Percentiles rank a stretch among this genome's conserved stretches.
Evolutionary conservation across 306 rosid genomes (phyloP).

Genomic region (Pyrus communis): DNA sequence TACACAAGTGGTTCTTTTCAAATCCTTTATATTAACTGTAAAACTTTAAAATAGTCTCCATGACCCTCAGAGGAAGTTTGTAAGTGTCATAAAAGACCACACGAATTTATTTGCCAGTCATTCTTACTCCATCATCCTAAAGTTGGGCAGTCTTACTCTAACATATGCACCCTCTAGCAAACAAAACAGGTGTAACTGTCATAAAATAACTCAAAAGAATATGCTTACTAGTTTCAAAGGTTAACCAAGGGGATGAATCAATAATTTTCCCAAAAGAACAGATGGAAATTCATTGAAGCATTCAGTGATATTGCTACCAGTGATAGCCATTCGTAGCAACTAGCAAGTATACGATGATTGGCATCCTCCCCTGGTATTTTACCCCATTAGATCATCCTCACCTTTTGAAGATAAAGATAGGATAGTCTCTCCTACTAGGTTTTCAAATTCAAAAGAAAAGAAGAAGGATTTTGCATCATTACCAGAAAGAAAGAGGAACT

Average conservation of each 20-base stretch:
- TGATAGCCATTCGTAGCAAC: not conserved
- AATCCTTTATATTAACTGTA: not conserved
- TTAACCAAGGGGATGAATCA: not conserved
- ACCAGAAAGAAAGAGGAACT: not conserved
- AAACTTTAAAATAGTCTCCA: not conserved
- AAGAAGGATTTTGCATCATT: not conserved
- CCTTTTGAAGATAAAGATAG: not conserved
- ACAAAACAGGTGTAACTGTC: not conserved
- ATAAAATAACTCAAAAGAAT: not conserved
- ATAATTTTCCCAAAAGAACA: not conserved
- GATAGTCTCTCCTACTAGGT: not conserved
- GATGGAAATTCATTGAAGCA: not conserved
- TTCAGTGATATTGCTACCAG: not conserved
- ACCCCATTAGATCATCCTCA: not conserved
- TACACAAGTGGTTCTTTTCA: not conserved
- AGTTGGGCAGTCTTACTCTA: not conserved
- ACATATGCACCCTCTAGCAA: not conserved
- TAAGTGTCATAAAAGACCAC: too few species aligned
- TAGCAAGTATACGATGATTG: not conserved
- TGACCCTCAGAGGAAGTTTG: not conserved
- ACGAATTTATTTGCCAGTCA: too few species aligned
- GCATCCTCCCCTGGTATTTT: not conserved
- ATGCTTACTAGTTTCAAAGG: not conserved
- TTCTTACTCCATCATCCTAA: not conserved
- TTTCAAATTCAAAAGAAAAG: not conserved